phyloP scores from a whole-genome alignment of 139 green algal genomes.

The Asterochloris erici region DNA sequence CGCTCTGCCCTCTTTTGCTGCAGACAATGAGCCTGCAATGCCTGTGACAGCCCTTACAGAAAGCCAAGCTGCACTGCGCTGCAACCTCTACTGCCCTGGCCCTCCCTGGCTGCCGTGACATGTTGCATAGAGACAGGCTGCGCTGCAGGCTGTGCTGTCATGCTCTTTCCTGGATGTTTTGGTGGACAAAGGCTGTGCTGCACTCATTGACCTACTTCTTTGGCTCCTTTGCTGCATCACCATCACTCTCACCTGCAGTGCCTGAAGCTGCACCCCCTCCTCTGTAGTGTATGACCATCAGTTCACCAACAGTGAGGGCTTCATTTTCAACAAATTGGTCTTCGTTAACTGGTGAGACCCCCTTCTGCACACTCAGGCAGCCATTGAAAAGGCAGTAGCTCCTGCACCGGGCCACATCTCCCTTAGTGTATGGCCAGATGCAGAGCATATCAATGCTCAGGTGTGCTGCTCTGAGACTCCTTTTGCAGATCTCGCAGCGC shows the following conservation, averaged over 20 bases:
- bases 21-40: too few relatives aligned
- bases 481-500: not conserved
- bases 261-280: slow-evolving; percentile 7
- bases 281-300: slow-evolving; percentile 76
- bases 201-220: not conserved
- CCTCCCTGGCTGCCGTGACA: not conserved
- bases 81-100: too few relatives aligned
- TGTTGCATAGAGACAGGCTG: not conserved
- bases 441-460: not conserved
- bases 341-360: slow-evolving; percentile 78
- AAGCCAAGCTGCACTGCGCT: too few relatives aligned
- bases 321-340: slow-evolving; percentile 76
- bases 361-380: too few relatives aligned
- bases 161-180: not conserved
- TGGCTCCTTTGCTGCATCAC: too few relatives aligned
- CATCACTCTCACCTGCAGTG: too few relatives aligned
- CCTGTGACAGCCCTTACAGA: too few relatives aligned
- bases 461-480: not conserved
- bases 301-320: slow-evolving; percentile 63
- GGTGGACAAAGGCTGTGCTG: not conserved
- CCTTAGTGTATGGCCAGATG: too few relatives aligned
- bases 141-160: not conserved
- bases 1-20: too few relatives aligned
- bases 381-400: too few relatives aligned
- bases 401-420: too few relatives aligned